Conservation (phyloP, 257 asterid species). For the Avicennia marina region DNA sequence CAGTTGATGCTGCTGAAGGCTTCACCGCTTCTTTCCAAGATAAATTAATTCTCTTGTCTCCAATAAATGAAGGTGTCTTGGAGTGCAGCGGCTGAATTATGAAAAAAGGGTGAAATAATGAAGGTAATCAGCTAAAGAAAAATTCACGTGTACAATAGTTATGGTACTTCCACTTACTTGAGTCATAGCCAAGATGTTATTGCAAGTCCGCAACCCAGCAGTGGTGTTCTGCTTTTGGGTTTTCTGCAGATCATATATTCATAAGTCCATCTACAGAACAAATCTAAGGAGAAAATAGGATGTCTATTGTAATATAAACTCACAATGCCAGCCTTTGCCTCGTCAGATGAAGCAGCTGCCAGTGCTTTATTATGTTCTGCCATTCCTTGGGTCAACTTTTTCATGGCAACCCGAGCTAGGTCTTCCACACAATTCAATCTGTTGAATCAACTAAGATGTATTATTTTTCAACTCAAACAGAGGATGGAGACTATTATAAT, state of each 20-base stretch:
- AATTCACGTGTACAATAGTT: not conserved
- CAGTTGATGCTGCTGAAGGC: constrained; percentile 41
- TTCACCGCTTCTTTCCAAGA: constrained; percentile 84
- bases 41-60: constrained; percentile 63
- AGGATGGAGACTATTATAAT: not conserved
- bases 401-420: constrained; percentile 62
- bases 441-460: constrained; percentile 16
- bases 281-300: not conserved
- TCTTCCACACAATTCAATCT: constrained; percentile 84
- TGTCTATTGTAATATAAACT: constrained; percentile 30
- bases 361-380: constrained; percentile 61
- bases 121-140: constrained; percentile 16
- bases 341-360: constrained; percentile 71
- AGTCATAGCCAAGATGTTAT: constrained; percentile 80
- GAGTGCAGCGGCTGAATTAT: constrained; percentile 63
- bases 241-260: constrained; percentile 48
- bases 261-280: constrained; percentile 11
- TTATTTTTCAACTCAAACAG: not conserved
- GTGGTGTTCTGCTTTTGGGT: constrained; percentile 64
- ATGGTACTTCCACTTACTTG: constrained; percentile 39
- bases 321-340: constrained; percentile 73
- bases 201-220: constrained; percentile 79
- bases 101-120: not conserved
- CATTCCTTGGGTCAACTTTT: constrained; percentile 72
- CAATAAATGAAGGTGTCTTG: constrained; percentile 81